These are phyloP conservation scores for Tulasnella sp. DNA, from an alignment of 768 basidiomycete species.

Conservation along the genomic window DNA sequence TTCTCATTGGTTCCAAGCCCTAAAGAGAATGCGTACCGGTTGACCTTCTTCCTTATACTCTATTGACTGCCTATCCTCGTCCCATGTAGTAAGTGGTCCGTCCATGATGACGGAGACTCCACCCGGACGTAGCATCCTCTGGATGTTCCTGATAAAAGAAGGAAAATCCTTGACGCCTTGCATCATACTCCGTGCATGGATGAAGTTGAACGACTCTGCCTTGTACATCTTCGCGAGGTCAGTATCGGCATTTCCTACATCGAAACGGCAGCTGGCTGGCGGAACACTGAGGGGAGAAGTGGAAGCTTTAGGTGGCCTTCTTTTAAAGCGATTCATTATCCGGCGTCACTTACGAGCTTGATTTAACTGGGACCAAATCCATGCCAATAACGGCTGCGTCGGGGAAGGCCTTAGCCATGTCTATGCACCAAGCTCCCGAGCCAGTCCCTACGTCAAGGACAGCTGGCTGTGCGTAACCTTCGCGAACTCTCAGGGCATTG, in stretches of 20 bases:
- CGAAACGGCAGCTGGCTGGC: neutral
- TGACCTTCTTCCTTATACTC: neutral
- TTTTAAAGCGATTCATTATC: too few species aligned
- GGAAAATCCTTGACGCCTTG: neutral
- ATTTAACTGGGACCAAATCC: neutral
- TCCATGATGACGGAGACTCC: neutral
- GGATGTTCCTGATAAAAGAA: neutral
- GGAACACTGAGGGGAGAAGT: neutral
- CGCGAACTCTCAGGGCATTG: neutral
- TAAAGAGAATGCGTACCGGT: neutral
- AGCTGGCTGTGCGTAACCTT: neutral
- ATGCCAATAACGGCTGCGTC: neutral
- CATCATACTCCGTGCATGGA: neutral
- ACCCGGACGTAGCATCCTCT: neutral
- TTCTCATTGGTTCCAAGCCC: too few species aligned
- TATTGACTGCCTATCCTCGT: neutral
- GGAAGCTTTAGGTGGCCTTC: too few species aligned
- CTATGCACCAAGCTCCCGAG: conserved; percentile 9
- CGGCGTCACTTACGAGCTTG: neutral
- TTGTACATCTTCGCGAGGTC: neutral
- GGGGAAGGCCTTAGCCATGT: neutral
- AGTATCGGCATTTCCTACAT: neutral
- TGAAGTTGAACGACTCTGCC: neutral
- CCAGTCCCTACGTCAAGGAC: conserved; percentile 17
- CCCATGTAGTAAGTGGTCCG: neutral